phyloP scores from a whole-genome alignment of 352 stramenopile genomes.

The Globisporangium cystogenes region DNA sequence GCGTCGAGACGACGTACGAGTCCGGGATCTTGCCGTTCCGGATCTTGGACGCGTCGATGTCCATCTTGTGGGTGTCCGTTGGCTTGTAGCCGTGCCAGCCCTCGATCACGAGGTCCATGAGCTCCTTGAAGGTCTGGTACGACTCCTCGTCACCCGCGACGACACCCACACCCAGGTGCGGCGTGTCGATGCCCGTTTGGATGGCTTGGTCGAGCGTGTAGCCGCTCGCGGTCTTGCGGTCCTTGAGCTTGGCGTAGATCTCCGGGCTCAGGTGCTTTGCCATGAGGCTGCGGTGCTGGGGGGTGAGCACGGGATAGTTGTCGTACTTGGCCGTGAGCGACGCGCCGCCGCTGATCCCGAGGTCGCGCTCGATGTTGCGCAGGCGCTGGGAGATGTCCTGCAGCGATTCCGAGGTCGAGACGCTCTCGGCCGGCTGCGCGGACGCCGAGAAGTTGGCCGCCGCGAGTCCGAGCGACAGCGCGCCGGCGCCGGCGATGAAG shows the following conservation, averaged over 20 bases:
- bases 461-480: conserved; percentile 49
- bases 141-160: conserved; percentile 86
- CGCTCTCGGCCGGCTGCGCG: conserved; percentile 35
- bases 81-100: conserved; percentile 84
- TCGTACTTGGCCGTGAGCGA: conserved; percentile 29
- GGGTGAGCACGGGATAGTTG: conserved; percentile 74
- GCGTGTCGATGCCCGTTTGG: conserved; percentile 79
- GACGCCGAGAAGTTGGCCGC: conserved; percentile 33
- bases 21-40: conserved; percentile 59
- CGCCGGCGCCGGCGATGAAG: conserved; percentile 45
- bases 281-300: conserved; percentile 85
- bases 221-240: conserved; percentile 45
- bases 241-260: conserved; percentile 82
- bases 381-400: conserved; percentile 63
- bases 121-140: conserved; percentile 75
- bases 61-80: conserved; percentile 69
- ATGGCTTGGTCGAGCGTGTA: conserved; percentile 87
- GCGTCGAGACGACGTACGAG: conserved; percentile 89
- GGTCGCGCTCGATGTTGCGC: conserved; percentile 55
- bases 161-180: conserved; percentile 75
- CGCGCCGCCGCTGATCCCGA: conserved; percentile 30
- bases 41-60: conserved; percentile 80
- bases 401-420: conserved; percentile 51
- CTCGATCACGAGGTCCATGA: conserved; percentile 85
- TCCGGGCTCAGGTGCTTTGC: conserved; percentile 78